A percentile compares a stretch with the other conserved stretches of the same genome.
Evolutionary conservation across 2,329 filamentous ascomycete genomes (phyloP).

Genomic region (Talaromyces sp.): DNA sequence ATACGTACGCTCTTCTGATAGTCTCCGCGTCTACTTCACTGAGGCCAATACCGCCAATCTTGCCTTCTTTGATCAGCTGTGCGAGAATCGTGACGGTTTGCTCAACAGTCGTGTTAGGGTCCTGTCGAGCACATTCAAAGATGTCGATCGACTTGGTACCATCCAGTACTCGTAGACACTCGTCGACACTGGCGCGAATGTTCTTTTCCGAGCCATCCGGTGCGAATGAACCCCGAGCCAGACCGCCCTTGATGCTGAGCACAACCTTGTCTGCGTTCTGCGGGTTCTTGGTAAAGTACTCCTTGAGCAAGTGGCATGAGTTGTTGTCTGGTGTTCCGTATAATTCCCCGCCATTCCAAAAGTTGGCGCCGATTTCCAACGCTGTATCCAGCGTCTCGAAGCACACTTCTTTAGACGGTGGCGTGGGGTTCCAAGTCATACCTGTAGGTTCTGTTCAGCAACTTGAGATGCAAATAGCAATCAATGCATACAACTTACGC

Average conservation of each 20-base stretch:
- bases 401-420: constrained; percentile 11
- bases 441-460: neutral
- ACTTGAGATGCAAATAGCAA: neutral
- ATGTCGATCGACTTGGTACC: constrained; percentile 49
- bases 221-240: constrained; percentile 13
- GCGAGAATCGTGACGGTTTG: constrained; percentile 37
- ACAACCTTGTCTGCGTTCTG: constrained; percentile 59
- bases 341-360: constrained; percentile 62
- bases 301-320: constrained; percentile 54
- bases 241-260: constrained; percentile 58
- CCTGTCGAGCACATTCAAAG: constrained; percentile 56
- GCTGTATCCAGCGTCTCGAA: constrained; percentile 44
- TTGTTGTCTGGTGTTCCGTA: constrained; percentile 58
- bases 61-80: constrained; percentile 37
- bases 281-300: constrained; percentile 60
- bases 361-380: constrained; percentile 42
- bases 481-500: constrained; percentile 8
- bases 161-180: constrained; percentile 46
- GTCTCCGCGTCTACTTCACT: constrained; percentile 43
- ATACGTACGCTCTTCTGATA: constrained; percentile 35
- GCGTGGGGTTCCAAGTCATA: constrained; percentile 15
- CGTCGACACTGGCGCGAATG: constrained; percentile 55
- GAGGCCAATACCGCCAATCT: constrained; percentile 40
- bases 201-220: constrained; percentile 51
- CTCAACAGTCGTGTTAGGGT: constrained; percentile 48